Percentiles rank a stretch among this genome's conserved stretches.
These are phyloP conservation scores for Fusarium dlaminii DNA, from an alignment of 2,329 filamentous ascomycete species.

Conservation along the genomic window DNA sequence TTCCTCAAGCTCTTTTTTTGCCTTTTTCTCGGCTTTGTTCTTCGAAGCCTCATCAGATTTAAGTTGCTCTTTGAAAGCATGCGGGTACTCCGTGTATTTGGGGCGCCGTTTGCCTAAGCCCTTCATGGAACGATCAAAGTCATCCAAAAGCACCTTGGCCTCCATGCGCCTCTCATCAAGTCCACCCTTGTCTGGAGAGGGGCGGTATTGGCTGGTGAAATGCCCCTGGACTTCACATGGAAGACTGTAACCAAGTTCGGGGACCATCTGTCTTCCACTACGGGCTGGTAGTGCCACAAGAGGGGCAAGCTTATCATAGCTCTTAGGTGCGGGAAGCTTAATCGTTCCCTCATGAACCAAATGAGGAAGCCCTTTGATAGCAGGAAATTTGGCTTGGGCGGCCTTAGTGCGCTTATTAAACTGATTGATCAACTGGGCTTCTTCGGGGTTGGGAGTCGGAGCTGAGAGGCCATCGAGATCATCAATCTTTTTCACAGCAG, in stretches of 20 bases:
- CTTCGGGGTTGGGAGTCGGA: conserved; percentile 47
- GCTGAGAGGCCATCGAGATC: conserved; percentile 47
- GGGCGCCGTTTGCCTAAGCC: conserved; percentile 54
- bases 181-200: conserved; percentile 51
- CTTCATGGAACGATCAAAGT: conserved; percentile 55
- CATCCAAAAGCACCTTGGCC: conserved; percentile 51
- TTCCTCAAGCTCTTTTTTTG: conserved; percentile 54
- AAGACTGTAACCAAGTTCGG: conserved; percentile 51
- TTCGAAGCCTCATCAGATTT: conserved; percentile 57
- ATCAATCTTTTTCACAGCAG: conserved; percentile 45
- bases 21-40: conserved; percentile 58
- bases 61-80: conserved; percentile 58
- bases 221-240: conserved; percentile 57
- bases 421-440: conserved; percentile 49
- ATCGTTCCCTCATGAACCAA: conserved; percentile 51
- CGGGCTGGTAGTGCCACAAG: conserved; percentile 54
- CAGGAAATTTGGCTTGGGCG: conserved; percentile 51
- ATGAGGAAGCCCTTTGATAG: conserved; percentile 52
- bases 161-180: conserved; percentile 55
- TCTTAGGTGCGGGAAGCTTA: conserved; percentile 56
- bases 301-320: conserved; percentile 56
- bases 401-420: conserved; percentile 52
- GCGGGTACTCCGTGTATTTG: conserved; percentile 59
- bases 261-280: conserved; percentile 51
- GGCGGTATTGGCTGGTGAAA: conserved; percentile 54